Conservation (phyloP, 2,329 filamentous ascomycete species). For the Thermomyces lanuginosus region DNA sequence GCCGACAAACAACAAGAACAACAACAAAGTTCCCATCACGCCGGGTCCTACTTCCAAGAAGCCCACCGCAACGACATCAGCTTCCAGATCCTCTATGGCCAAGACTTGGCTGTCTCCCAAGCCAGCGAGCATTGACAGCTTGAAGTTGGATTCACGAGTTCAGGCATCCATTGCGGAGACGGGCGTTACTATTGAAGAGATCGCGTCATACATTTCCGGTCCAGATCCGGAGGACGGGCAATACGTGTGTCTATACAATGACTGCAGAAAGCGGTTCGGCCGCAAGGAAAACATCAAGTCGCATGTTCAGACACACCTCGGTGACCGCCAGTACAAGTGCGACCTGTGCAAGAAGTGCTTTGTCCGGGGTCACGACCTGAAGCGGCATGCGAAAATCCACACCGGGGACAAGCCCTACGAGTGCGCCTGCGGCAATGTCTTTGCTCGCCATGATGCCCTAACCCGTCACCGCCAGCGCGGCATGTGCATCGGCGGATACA, state of each 20-base stretch:
- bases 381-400: slow-evolving; percentile 94
- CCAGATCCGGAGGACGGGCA: slow-evolving; percentile 59
- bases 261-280: slow-evolving; percentile 82
- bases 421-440: slow-evolving; percentile 85
- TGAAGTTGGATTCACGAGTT: slow-evolving; percentile 38
- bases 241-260: slow-evolving; percentile 60
- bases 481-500: slow-evolving; percentile 91
- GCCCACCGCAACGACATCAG: slow-evolving; percentile 11
- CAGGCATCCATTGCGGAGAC: slow-evolving; percentile 56
- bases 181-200: slow-evolving; percentile 74
- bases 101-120: slow-evolving; percentile 26
- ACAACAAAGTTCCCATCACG: slow-evolving; percentile 18
- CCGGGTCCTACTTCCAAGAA: slow-evolving; percentile 13
- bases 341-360: slow-evolving; percentile 90
- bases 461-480: slow-evolving; percentile 87
- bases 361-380: slow-evolving; percentile 90
- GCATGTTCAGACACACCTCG: slow-evolving; percentile 93
- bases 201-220: slow-evolving; percentile 55
- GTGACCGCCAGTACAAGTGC: slow-evolving; percentile 88
- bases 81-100: no score
- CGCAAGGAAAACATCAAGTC: slow-evolving; percentile 98
- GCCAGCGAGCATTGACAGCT: slow-evolving; percentile 31
- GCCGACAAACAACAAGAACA: no score
- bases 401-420: slow-evolving; percentile 90
- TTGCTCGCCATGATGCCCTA: slow-evolving; percentile 85